Conservation (phyloP, 345 rosid genomes). For the Mangifera indica region DNA sequence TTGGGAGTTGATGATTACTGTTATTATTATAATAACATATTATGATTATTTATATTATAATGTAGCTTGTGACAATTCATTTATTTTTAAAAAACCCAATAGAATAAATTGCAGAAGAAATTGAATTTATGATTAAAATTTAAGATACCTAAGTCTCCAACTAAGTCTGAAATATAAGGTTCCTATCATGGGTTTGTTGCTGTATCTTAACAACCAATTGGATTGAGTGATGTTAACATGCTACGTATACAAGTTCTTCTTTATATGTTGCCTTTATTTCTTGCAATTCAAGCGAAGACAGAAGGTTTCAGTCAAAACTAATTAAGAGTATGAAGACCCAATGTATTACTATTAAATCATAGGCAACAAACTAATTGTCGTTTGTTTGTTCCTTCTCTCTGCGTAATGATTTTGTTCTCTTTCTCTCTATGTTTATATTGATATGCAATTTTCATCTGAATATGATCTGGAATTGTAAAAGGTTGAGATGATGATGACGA, state of each 20-base stretch:
- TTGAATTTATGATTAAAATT: slow-evolving; percentile 22
- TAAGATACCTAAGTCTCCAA: slow-evolving; percentile 17
- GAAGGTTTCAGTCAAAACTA: slow-evolving; percentile 29
- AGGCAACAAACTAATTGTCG: slow-evolving; percentile 19
- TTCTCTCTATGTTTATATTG: too few species aligned
- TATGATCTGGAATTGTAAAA: slow-evolving; percentile 25
- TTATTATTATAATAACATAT: too few species aligned
- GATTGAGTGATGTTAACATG: slow-evolving; percentile 38
- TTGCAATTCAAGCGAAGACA: slow-evolving; percentile 39
- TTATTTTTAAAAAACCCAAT: too few species aligned
- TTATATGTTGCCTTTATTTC: slow-evolving; percentile 23
- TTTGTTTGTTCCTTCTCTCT: slow-evolving; percentile 16
- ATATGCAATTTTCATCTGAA: background rate
- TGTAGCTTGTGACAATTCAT: too few species aligned
- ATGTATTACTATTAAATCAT: slow-evolving; percentile 21
- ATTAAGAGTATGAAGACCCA: slow-evolving; percentile 27
- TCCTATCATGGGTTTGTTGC: slow-evolving; percentile 25
- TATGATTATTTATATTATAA: too few species aligned
- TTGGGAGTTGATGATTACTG: background rate
- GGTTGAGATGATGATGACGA: background rate
- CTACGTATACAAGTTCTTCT: slow-evolving; percentile 39
- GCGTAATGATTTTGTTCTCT: slow-evolving; percentile 10
- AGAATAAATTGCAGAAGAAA: too few species aligned
- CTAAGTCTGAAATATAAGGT: slow-evolving; percentile 1
- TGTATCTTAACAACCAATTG: slow-evolving; percentile 34